Percentiles rank a stretch among this genome's conserved stretches.
Evolutionary conservation across 2,329 filamentous ascomycete species (phyloP).

Genomic region (Penicillium hordei): DNA sequence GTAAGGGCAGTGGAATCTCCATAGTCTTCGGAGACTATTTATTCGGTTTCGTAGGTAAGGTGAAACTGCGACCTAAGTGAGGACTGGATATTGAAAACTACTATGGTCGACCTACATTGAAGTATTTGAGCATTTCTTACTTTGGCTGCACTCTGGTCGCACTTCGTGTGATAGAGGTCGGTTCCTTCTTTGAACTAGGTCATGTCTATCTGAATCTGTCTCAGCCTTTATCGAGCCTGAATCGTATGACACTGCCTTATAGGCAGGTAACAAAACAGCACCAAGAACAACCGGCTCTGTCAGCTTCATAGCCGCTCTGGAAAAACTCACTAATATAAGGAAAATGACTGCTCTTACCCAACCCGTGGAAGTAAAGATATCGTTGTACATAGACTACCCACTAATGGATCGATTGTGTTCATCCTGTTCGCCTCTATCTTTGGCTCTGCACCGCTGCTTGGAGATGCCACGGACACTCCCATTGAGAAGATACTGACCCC

Average conservation of each 20-base stretch:
- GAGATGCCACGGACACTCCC: not conserved
- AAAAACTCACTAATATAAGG: not conserved
- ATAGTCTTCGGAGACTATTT: not conserved
- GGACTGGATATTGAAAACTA: not conserved
- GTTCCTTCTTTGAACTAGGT: no score
- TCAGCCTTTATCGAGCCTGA: no score
- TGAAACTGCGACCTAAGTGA: not conserved
- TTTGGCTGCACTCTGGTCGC: not conserved
- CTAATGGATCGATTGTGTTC: no score
- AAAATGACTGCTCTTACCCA: not conserved
- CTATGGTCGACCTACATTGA: no score
- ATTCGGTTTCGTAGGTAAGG: not conserved
- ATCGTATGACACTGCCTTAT: no score
- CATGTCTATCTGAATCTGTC: no score
- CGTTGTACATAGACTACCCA: not conserved
- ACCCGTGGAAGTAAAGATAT: not conserved
- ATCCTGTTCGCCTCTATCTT: not conserved
- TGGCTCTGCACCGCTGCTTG: not conserved
- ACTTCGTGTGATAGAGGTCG: not conserved
- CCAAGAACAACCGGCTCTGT: not conserved
- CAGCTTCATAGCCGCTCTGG: not conserved
- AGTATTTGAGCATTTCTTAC: not conserved
- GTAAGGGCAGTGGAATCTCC: not conserved
- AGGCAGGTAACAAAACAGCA: not conserved
- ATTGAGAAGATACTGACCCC: not conserved